A percentile compares a stretch with the other conserved stretches of the same genome.
Conservation (phyloP, 805 yeast genomes). For the Groenewaldozyma tartarivorans region DNA sequence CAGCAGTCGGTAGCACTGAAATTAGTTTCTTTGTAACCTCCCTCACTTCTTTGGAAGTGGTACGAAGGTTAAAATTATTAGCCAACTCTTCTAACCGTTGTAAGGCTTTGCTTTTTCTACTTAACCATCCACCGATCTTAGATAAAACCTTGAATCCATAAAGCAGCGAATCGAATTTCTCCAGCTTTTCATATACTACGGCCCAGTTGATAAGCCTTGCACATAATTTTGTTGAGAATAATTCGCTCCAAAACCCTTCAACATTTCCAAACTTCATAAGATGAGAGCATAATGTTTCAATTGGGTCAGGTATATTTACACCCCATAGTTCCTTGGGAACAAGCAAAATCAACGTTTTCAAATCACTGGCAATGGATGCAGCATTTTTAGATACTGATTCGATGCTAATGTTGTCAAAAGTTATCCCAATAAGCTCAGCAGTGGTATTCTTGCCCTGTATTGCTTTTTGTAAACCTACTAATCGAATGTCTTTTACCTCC, state of each 20-base stretch:
- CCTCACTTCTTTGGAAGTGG: too few species aligned
- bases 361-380: not conserved
- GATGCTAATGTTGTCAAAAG: not conserved
- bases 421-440: not conserved
- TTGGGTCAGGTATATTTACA: conserved; percentile 7
- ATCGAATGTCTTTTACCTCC: too few species aligned
- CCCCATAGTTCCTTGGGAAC: conserved; percentile 5
- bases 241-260: conserved; percentile 9
- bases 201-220: conserved; percentile 14
- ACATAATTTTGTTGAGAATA: conserved; percentile 5
- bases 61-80: too few species aligned
- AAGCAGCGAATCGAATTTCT: conserved; percentile 1
- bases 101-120: too few species aligned
- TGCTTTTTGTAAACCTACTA: not conserved
- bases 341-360: not conserved
- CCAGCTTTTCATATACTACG: conserved; percentile 3
- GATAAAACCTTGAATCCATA: conserved; percentile 9
- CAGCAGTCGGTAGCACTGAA: not conserved
- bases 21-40: not conserved
- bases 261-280: conserved; percentile 6
- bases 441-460: not conserved
- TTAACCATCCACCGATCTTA: too few species aligned
- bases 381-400: not conserved
- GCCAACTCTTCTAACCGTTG: not conserved
- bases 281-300: conserved; percentile 7